phyloP scores from a whole-genome alignment of 202 grass and related monocot genomes.

The Hordeum pubiflorum region DNA sequence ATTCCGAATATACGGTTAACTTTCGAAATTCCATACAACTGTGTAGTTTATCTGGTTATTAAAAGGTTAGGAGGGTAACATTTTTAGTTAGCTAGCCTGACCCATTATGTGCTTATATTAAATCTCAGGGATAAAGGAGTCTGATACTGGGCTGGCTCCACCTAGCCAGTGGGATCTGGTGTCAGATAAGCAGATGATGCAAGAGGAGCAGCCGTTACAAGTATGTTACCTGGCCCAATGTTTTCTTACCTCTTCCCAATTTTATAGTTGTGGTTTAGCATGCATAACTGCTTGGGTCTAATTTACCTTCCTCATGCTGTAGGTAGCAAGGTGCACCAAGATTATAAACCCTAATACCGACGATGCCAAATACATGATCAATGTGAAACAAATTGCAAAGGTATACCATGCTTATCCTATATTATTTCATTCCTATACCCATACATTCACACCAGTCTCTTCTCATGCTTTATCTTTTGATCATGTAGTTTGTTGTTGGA shows the following conservation, averaged over 20 bases:
- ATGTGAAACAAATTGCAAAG: conserved; percentile 93
- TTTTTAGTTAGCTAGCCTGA: not conserved
- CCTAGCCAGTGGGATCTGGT: conserved; percentile 98
- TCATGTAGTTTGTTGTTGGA: conserved; percentile 81
- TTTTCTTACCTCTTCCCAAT: not conserved
- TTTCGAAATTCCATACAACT: not conserved
- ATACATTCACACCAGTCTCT: not conserved
- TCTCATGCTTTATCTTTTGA: conserved; percentile 16
- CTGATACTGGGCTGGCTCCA: conserved; percentile 86
- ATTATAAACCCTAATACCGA: conserved; percentile 75
- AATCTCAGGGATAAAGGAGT: conserved; percentile 82
- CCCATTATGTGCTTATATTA: not conserved
- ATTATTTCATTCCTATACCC: not conserved
- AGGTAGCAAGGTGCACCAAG: conserved; percentile 84
- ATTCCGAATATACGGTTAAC: not conserved
- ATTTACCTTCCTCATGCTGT: not conserved
- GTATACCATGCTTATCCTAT: conserved; percentile 25
- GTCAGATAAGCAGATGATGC: conserved; percentile 98
- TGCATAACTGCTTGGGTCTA: not conserved
- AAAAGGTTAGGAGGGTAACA: not conserved
- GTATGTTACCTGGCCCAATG: conserved; percentile 12
- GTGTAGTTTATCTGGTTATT: not conserved
- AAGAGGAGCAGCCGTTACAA: conserved; percentile 82
- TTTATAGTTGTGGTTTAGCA: not conserved
- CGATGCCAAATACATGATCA: conserved; percentile 74